Percentiles rank a stretch among this genome's conserved stretches.
Conservation (phyloP, 2,329 filamentous ascomycete species). For the Penicillium sp. region DNA sequence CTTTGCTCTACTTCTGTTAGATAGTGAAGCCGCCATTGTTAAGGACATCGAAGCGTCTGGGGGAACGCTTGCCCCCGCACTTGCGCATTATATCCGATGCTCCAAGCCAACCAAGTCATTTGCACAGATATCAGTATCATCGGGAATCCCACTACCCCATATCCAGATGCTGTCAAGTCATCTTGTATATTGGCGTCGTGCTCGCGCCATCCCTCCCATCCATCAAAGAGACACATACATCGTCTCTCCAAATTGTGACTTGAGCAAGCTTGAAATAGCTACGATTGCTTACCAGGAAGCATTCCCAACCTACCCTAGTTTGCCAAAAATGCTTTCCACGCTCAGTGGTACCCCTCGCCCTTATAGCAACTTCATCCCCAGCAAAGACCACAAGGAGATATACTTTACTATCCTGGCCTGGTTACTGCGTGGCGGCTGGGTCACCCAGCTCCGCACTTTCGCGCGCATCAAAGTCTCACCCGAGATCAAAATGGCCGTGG, state of each 20-base stretch:
- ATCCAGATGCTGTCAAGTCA: slow-evolving; percentile 87
- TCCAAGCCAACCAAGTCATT: slow-evolving; percentile 65
- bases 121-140: slow-evolving; percentile 62
- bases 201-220: slow-evolving; percentile 84
- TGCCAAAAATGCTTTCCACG: slow-evolving; percentile 83
- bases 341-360: slow-evolving; percentile 77
- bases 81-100: slow-evolving; percentile 69
- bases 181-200: slow-evolving; percentile 93
- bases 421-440: slow-evolving; percentile 89
- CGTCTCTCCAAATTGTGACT: slow-evolving; percentile 83
- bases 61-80: slow-evolving; percentile 70
- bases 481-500: slow-evolving; percentile 77
- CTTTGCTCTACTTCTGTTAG: slow-evolving; percentile 79
- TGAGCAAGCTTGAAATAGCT: slow-evolving; percentile 66
- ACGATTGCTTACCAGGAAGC: slow-evolving; percentile 69
- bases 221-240: slow-evolving; percentile 89
- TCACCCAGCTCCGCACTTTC: slow-evolving; percentile 88
- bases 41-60: slow-evolving; percentile 66
- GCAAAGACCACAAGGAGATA: slow-evolving; percentile 77
- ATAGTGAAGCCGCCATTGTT: slow-evolving; percentile 78
- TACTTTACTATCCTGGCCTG: slow-evolving; percentile 92
- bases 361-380: slow-evolving; percentile 81
- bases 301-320: slow-evolving; percentile 78
- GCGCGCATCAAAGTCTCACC: slow-evolving; percentile 82
- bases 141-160: slow-evolving; percentile 70